A percentile compares a stretch with the other conserved stretches of the same genome.
Conservation (phyloP, 2,329 filamentous ascomycete genomes). For the Graphium sp. region DNA sequence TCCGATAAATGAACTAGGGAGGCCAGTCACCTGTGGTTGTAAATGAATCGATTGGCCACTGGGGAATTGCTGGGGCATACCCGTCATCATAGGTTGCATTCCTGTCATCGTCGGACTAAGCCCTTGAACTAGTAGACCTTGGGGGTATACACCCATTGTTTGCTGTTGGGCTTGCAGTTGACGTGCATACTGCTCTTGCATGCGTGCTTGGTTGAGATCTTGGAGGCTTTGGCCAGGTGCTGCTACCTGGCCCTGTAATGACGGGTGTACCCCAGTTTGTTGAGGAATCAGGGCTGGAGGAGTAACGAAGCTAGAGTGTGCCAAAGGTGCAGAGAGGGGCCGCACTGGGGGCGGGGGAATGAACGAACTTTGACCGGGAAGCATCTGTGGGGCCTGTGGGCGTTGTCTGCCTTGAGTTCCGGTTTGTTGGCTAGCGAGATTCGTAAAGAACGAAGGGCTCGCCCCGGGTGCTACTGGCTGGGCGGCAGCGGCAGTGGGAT, state of each 20-base stretch:
- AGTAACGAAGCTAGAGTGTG: slow-evolving; percentile 55
- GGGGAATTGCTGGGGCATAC: slow-evolving; percentile 19
- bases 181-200: slow-evolving; percentile 42
- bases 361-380: slow-evolving; percentile 43
- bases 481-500: slow-evolving; percentile 11
- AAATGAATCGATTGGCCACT: slow-evolving; percentile 25
- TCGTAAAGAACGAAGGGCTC: slow-evolving; percentile 39
- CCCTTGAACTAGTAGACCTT: no score
- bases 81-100: slow-evolving; percentile 33
- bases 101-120: no score
- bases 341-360: slow-evolving; percentile 64
- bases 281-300: slow-evolving; percentile 68
- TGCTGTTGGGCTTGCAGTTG: slow-evolving; percentile 24
- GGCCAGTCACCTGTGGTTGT: slow-evolving; percentile 50
- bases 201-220: slow-evolving; percentile 50
- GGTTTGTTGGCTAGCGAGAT: slow-evolving; percentile 8
- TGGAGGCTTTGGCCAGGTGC: slow-evolving; percentile 61
- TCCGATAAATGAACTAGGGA: slow-evolving; percentile 22
- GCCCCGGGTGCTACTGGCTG: slow-evolving; percentile 34
- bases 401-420: slow-evolving; percentile 38
- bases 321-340: slow-evolving; percentile 74
- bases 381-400: slow-evolving; percentile 50
- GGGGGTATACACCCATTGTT: slow-evolving; percentile 19
- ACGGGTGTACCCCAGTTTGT: slow-evolving; percentile 47
- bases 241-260: slow-evolving; percentile 41